Conservation (phyloP, 2,329 filamentous ascomycete species). For the Colletotrichum incanum region DNA sequence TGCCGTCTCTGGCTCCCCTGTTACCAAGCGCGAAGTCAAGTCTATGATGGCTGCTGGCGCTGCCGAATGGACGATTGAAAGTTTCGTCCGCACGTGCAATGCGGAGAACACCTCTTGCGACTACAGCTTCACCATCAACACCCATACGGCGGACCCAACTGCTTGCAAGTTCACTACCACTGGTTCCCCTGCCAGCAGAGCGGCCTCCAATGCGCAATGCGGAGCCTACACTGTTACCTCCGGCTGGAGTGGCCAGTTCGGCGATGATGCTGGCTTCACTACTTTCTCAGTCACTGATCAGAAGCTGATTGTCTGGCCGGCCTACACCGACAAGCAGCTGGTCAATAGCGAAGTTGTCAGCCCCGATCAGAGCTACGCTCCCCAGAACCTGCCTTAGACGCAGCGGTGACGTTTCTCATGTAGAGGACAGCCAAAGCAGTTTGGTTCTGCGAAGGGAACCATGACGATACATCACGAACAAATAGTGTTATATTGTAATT, state of each 20-base stretch:
- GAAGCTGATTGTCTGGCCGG: conserved; percentile 65
- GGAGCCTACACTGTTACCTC: conserved; percentile 67
- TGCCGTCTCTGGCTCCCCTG: conserved; percentile 39
- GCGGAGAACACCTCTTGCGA: conserved; percentile 57
- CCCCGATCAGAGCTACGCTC: conserved; percentile 65
- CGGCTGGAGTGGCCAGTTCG: conserved; percentile 72
- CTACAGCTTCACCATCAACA: conserved; percentile 62
- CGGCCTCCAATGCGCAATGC: conserved; percentile 60
- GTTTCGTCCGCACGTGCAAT: conserved; percentile 59
- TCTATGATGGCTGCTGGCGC: conserved; percentile 57
- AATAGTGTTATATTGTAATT: neutral
- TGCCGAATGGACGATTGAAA: conserved; percentile 60
- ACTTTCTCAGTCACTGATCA: conserved; percentile 66
- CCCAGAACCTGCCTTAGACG: conserved; percentile 44
- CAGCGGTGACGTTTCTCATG: neutral
- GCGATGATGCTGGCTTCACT: conserved; percentile 67
- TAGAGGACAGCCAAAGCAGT: neutral
- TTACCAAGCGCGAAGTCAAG: conserved; percentile 46
- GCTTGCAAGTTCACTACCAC: conserved; percentile 58
- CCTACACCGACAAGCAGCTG: conserved; percentile 69
- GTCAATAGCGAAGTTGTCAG: conserved; percentile 60
- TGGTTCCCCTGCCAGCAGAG: conserved; percentile 55
- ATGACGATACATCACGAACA: neutral
- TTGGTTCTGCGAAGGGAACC: neutral
- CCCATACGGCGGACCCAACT: conserved; percentile 50